phyloP scores from a whole-genome alignment of 306 rosid genomes.

The apple (Malus domestica) region ASM211411v1 NC_041803.1:3714501-3715000 shows the following conservation, averaged over 20 bases:
- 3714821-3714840: slow-evolving; percentile 91
- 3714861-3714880: slow-evolving; percentile 48
- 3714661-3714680: slow-evolving; percentile 68
- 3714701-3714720: slow-evolving; percentile 24
- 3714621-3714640: slow-evolving; percentile 38
- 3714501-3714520: slow-evolving; percentile 85
- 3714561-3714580: slow-evolving; percentile 63
- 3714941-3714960: slow-evolving; percentile 72
- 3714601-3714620: slow-evolving; percentile 40
- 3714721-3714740: slow-evolving; percentile 1
- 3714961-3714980: slow-evolving; percentile 90
- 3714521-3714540: slow-evolving; percentile 55
- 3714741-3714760: neutral
- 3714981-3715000: slow-evolving; percentile 65
- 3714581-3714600: slow-evolving; percentile 68
- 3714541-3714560: slow-evolving; percentile 82
- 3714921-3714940: slow-evolving; percentile 53
- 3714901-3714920: slow-evolving; percentile 75
- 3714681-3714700: slow-evolving; percentile 84
- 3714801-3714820: slow-evolving; percentile 42
- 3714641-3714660: slow-evolving; percentile 66
- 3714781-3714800: neutral
- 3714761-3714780: neutral
- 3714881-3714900: slow-evolving; percentile 47
- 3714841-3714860: slow-evolving; percentile 79